Evolutionary conservation across 495 filamentous ascomycete genomes (phyloP), one percentile per base, ranked within the genome.

Genomic region (Penicillium verhagenii): DNA sequence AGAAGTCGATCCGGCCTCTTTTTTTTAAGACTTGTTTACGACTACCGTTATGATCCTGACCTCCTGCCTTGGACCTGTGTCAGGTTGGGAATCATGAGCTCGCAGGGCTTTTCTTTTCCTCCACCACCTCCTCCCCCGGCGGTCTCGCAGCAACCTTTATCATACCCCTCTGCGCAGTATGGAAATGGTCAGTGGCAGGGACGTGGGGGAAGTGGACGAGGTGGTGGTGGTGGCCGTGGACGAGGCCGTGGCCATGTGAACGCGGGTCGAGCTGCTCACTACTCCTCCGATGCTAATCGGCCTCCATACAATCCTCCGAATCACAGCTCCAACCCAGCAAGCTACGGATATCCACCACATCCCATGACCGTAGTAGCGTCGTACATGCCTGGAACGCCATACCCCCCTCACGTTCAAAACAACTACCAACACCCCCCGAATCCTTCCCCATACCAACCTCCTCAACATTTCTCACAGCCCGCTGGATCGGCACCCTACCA

Each of bases 221-320:
- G 64, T 61, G 74, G 67, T 46, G 73, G 68, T 45, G 64, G 56
- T 63, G 75, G 73, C 52, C 75, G 75, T 58, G 78, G n/a, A n/a
- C n/a, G n/a, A n/a, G n/a, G n/a, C n/a, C 64, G 56, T 63, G 75
- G 73, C 52, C 75, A 75, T 58, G 78, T 76, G 21, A 73, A 76
- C 63, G 77, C 79, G 25, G 73, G 79, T 16, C 72, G 82, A 59
- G 80, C 84, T 54, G 77, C 77, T 9, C 71, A 79, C 60, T 75
- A 74, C 60, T 74, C 75, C 39, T n/a, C 63, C 13, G 56, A 63
- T 20, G 56, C 62, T 52, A 53, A 56, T 31, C 61, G 61, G 24
- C 55, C 57, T 16, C 38, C 56, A 29, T 69, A 70, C 55, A 55
- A 44, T 26, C 20, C 21, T 55, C 37, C 68, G 25, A 52, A 58